phyloP scores from a whole-genome alignment of 768 basidiomycete genomes.

The Kwoniella sp. region DNA sequence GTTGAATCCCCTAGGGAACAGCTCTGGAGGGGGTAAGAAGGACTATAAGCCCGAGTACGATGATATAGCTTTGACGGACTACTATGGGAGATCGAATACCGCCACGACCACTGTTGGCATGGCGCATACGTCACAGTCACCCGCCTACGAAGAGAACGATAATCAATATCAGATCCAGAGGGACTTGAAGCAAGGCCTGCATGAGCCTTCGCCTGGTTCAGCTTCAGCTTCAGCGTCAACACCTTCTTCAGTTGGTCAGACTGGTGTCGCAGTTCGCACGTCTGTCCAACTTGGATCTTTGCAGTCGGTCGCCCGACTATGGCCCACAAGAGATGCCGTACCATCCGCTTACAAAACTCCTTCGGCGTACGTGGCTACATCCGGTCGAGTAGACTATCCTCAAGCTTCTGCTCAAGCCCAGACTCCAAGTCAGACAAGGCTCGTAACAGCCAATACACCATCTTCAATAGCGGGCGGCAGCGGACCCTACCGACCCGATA shows the following conservation, averaged over 20 bases:
- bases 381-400: not conserved
- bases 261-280: not conserved
- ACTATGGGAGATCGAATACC: not conserved
- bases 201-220: not conserved
- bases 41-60: conserved; percentile 13
- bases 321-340: conserved; percentile 20
- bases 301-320: conserved; percentile 25
- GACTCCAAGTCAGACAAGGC: conserved; percentile 1
- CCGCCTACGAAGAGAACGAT: not conserved
- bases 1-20: not conserved
- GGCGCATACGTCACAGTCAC: not conserved
- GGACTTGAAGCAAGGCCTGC: not conserved
- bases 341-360: conserved; percentile 5
- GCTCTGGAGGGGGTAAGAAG: not conserved
- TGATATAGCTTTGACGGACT: conserved; percentile 13
- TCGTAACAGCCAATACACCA: not conserved
- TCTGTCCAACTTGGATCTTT: conserved; percentile 1
- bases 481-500: not conserved
- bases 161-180: not conserved
- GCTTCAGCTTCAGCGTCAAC: conserved; percentile 3
- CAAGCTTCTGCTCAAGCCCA: conserved; percentile 5
- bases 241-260: conserved; percentile 1
- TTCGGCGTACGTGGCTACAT: not conserved
- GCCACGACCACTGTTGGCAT: not conserved
- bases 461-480: not conserved